Base-by-base conservation (phyloP, 2,329 filamentous ascomycete genomes). In the Colletotrichum sp. region DNA sequence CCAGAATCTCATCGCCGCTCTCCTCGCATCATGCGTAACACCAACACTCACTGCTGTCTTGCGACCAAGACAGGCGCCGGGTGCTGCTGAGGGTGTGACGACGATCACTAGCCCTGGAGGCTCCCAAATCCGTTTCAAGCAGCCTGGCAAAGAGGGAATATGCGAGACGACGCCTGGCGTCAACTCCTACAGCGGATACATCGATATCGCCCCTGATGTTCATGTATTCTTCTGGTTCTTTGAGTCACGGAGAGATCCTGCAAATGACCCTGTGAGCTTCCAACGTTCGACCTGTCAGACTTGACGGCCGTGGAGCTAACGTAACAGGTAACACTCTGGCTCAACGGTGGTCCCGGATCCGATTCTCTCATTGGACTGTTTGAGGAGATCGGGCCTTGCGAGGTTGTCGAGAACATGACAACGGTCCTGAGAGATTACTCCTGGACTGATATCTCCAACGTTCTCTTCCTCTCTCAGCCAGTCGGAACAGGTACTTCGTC, bases 151-250 rank as follows among this genome's bases (percentile, higher is more conserved):
- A 8, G 69, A 71, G 5, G 64, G 71, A n/a, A 36, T 68, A 1
- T 72, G 71, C 18, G 71, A 72, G 16, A 72, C 71, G 1, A 72
- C 71, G 4, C 71, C 71, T 1, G 71, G 64, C 1, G 71, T 72
- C n/a, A 72, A 72, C 71, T 72, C 71, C 5, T 72, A 68, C 26
- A 67, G 63, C 32, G 71, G 71, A 16, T 72, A 68, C 38, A 68
- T 72, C 5, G 71, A 72, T 4, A 60, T 72, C 3, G 71, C 63
- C 13, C 63, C 71, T 6, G 57, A 72, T 24, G 26, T 68, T 9
- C 71, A 72, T 9, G 57, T 68, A 13, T 72, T 72, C 28, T 68
- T 72, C 64, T 72, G 71, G 71, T 72, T 67, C 57, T 72, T 72
- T 16, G 71, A 72, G 36, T 67, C 71, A 2, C 71, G 71, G 8